phyloP scores from a whole-genome alignment of 257 asterid species.

The Plectranthus barbatus region DNA sequence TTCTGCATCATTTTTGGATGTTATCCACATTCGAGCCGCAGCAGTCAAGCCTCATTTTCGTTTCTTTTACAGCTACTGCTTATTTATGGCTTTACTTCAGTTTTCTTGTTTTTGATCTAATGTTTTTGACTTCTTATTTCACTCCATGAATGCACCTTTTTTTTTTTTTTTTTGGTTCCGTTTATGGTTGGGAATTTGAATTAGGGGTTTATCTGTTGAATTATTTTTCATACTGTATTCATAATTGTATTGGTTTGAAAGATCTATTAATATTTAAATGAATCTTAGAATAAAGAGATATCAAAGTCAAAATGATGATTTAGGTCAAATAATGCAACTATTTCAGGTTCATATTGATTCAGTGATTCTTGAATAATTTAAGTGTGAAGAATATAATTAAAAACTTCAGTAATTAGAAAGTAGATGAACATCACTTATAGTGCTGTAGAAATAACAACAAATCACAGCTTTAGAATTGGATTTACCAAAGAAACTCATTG shows the following conservation, averaged over 20 bases:
- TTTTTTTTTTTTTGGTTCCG: background rate
- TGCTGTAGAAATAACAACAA: background rate
- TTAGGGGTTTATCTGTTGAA: background rate
- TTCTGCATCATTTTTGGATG: constrained; percentile 23
- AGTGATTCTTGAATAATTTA: background rate
- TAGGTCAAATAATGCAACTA: background rate
- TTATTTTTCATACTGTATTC: background rate
- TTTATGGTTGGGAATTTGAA: background rate
- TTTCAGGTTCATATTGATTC: background rate
- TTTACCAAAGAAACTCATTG: background rate
- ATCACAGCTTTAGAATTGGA: background rate
- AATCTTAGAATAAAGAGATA: background rate
- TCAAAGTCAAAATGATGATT: background rate
- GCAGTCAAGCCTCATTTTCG: constrained; percentile 24
- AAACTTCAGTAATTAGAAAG: background rate
- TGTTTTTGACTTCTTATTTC: background rate
- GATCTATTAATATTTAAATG: background rate
- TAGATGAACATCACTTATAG: background rate
- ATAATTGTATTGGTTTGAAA: background rate
- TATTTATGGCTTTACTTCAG: background rate
- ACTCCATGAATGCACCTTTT: background rate
- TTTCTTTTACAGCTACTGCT: constrained; percentile 6
- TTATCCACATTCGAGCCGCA: constrained; percentile 33
- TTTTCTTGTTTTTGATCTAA: constrained; percentile 2
- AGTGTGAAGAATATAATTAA: background rate